These are phyloP conservation scores for Lichtheimia corymbifera DNA, from an alignment of 371 early-diverging fungal species.

Conservation along the genomic window DNA sequence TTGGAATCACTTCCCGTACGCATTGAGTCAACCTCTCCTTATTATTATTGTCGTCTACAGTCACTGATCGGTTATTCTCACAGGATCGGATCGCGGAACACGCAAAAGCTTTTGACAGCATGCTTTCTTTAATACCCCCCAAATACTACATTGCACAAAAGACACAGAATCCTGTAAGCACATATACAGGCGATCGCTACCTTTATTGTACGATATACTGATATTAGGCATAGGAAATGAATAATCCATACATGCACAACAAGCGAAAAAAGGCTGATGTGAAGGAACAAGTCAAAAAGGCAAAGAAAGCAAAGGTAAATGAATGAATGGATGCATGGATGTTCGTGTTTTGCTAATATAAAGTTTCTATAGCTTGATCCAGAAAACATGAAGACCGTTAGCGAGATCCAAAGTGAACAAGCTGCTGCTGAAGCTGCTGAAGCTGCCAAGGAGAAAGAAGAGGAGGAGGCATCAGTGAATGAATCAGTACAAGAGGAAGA, in stretches of 20 bases:
- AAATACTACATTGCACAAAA: slow-evolving; percentile 70
- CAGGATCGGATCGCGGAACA: slow-evolving; percentile 64
- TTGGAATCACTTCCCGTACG: slow-evolving; percentile 32
- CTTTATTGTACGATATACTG: background rate
- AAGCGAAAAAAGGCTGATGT: slow-evolving; percentile 77
- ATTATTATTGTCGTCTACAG: background rate
- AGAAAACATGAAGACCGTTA: slow-evolving; percentile 51
- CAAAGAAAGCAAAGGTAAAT: slow-evolving; percentile 71
- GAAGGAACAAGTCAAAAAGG: slow-evolving; percentile 78
- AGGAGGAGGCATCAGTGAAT: slow-evolving; percentile 11
- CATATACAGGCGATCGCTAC: background rate
- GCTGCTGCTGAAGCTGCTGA: slow-evolving; percentile 29
- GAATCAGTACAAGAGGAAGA: slow-evolving; percentile 31
- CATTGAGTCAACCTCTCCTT: background rate
- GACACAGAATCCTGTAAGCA: slow-evolving; percentile 43
- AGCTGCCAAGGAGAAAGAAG: slow-evolving; percentile 21
- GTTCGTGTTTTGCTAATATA: background rate
- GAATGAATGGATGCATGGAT: background rate
- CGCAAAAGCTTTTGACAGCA: slow-evolving; percentile 60
- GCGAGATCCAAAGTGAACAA: slow-evolving; percentile 52
- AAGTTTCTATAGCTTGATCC: slow-evolving; percentile 44
- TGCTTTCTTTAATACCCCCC: slow-evolving; percentile 74
- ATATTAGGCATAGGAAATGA: slow-evolving; percentile 23
- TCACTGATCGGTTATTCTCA: background rate
- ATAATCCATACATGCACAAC: slow-evolving; percentile 66